Evolutionary conservation across 2,329 filamentous ascomycete genomes (phyloP).

Genomic region (Penicillium sp.): DNA sequence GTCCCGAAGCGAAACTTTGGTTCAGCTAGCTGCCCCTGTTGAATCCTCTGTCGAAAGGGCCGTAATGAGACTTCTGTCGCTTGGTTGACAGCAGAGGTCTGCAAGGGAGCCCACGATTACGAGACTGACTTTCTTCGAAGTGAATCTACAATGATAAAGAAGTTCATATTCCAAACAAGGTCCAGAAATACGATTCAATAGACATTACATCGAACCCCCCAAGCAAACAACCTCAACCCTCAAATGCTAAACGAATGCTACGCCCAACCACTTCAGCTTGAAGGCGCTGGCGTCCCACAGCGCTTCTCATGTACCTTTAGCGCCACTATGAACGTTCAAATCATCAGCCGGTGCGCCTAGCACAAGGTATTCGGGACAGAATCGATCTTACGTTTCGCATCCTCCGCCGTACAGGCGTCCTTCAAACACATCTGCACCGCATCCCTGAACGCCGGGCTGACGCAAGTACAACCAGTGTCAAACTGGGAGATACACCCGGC

Average conservation of each 20-base stretch:
- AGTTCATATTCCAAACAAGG: not conserved
- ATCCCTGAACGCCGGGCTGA: constrained; percentile 20
- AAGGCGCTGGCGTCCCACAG: not conserved
- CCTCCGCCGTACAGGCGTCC: constrained; percentile 14
- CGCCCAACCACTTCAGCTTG: not conserved
- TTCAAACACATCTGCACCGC: constrained; percentile 17
- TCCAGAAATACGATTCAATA: not conserved
- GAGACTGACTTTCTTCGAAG: no score
- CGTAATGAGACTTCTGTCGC: not conserved
- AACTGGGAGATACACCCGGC: constrained; percentile 19
- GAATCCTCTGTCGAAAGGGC: not conserved
- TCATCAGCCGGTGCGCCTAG: not conserved
- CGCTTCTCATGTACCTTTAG: constrained; percentile 7
- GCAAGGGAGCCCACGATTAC: no score
- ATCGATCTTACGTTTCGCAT: constrained; percentile 16
- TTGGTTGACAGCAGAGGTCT: not conserved
- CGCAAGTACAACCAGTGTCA: constrained; percentile 24
- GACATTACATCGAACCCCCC: not conserved
- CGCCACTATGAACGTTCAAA: constrained; percentile 1
- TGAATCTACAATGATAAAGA: not conserved
- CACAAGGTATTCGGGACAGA: not conserved
- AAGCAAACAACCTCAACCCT: not conserved
- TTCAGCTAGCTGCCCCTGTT: no score
- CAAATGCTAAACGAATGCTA: not conserved
- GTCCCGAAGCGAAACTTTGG: not conserved